phyloP scores from a whole-genome alignment of 2,329 filamentous ascomycete species.

The Colletotrichum tabaci region DNA sequence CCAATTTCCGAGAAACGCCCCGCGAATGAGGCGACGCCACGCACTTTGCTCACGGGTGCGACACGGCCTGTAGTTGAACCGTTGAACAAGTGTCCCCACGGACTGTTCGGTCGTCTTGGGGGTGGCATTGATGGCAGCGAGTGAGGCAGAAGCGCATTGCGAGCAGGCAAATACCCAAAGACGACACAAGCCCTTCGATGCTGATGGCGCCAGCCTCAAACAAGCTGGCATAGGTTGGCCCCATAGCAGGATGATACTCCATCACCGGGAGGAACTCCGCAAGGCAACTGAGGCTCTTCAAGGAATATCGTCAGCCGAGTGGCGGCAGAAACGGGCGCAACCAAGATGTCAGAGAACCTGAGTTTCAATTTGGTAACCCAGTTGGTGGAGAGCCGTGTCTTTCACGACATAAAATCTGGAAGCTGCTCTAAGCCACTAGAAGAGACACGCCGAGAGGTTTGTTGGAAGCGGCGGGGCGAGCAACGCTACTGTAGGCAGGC shows the following conservation, averaged over 20 bases:
- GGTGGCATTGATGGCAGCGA: not conserved
- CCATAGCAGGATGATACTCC: too few relatives aligned
- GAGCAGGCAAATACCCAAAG: not conserved
- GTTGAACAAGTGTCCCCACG: not conserved
- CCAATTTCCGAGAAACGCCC: not conserved
- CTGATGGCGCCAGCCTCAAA: not conserved
- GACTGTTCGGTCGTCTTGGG: not conserved
- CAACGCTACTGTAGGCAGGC: not conserved
- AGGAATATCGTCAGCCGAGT: not conserved
- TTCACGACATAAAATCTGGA: not conserved
- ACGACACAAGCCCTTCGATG: not conserved
- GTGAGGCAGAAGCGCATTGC: not conserved
- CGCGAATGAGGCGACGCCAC: conserved; percentile 23
- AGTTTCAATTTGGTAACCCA: not conserved
- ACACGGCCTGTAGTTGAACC: not conserved
- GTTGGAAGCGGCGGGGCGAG: not conserved
- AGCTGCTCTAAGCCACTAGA: not conserved
- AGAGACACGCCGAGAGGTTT: not conserved
- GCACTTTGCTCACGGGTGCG: not conserved
- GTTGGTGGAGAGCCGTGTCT: not conserved
- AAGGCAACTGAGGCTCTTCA: not conserved
- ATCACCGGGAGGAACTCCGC: not conserved
- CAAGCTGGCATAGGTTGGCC: not conserved
- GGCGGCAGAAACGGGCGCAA: not conserved
- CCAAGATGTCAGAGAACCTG: not conserved